These are phyloP conservation scores for Solanum virginianum DNA, from an alignment of 257 asterid species.

Conservation along the genomic window DNA sequence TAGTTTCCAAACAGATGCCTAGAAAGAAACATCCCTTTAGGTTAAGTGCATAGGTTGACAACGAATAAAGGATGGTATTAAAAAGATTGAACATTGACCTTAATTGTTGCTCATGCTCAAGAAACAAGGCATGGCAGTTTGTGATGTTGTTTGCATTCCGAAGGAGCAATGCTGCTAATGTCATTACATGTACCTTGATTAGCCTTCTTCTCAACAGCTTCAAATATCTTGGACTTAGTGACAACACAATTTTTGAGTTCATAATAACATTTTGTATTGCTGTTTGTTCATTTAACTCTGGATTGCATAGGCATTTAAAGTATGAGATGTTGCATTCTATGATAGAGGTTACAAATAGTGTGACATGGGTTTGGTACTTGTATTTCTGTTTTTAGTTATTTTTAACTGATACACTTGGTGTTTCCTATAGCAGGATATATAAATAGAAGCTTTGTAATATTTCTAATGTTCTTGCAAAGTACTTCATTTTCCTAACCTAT, in stretches of 20 bases:
- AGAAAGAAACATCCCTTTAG: not conserved
- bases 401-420: not conserved
- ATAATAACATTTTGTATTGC: not conserved
- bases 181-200: not conserved
- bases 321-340: not conserved
- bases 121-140: not conserved
- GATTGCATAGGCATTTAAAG: not conserved
- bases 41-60: not conserved
- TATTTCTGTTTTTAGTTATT: not conserved
- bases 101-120: not conserved
- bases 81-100: not conserved
- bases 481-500: not conserved
- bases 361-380: not conserved
- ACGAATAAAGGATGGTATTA: not conserved
- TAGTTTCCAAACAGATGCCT: not conserved
- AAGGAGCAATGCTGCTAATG: not conserved
- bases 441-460: not conserved
- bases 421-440: not conserved
- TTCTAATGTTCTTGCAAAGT: not conserved
- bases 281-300: not conserved
- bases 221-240: not conserved
- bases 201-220: not conserved
- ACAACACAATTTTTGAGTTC: not conserved
- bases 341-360: not conserved
- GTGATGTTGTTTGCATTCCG: not conserved